Evolutionary conservation across 495 filamentous ascomycete genomes (phyloP), one percentile per base, ranked within the genome.

Genomic region (Poronia punctata): DNA sequence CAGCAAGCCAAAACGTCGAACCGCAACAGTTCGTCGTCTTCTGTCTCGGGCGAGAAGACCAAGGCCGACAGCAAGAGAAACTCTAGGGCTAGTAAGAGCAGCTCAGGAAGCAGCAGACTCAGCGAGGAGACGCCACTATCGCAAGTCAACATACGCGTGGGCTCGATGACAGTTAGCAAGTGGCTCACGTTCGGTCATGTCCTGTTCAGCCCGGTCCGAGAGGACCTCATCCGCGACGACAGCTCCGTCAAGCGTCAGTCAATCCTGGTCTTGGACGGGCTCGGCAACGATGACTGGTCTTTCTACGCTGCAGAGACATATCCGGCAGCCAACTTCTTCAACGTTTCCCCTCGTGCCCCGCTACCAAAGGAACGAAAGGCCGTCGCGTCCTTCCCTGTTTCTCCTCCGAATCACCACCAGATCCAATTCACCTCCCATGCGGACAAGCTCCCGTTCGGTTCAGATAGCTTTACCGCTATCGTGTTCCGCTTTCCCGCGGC

Each of bases 121-220:
- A 70, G 62, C 28, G 59, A 61, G 27, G 52, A 76, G 37, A 79
- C 76, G 9, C 74, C 82, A 6, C 72, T 77, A 11, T 78, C 84
- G 0, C 79, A 83, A 40, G 84, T 84, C 30, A 92, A 93, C 61
- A 78, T 96, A 37, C 75, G 88, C 9, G 87, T 88, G 4, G 86
- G 82, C 27, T 75, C 70, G 17, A 76, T 78, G 72, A 78, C 72
- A 14, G 72, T 78, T 15, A 73, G 68, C 55, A 76, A 76, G 43
- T 97, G 90, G 89, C 74, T 99, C 16, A 90, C 88, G 6, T 97
- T 95, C 61, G 92, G 92, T 10, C 80, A 89, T 38, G 88, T 97
- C 0, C 75, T 99, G 7, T 95, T 99, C 64, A 93, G 86, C 50
- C 92, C 93, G 4, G 86, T 88, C 12, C 83, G 93, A 41, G 81